Conservation (phyloP, 257 asterid species). For the Forsythia viridissima region DNA sequence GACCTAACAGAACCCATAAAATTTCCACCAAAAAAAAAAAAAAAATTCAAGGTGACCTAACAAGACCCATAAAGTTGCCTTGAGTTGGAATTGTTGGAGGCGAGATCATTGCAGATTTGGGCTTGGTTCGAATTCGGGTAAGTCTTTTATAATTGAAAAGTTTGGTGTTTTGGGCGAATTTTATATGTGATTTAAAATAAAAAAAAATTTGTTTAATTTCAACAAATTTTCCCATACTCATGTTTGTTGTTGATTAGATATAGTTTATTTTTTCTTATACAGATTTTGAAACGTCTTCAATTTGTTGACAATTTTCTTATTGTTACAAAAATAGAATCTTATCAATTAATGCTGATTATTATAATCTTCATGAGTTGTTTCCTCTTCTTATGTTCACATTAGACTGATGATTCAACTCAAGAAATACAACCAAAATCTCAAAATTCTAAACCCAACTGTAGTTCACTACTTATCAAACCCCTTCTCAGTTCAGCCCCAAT, state of each 20-base stretch:
- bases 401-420: background rate
- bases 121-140: conserved; percentile 22
- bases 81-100: conserved; percentile 22
- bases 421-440: background rate
- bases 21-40: too few species aligned
- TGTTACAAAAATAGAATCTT: too few species aligned
- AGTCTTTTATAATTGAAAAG: background rate
- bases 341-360: too few species aligned
- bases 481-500: conserved; percentile 13
- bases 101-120: conserved; percentile 40
- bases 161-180: background rate
- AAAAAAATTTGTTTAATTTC: too few species aligned
- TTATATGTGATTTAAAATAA: background rate
- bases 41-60: too few species aligned
- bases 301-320: too few species aligned
- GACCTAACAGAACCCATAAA: background rate
- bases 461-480: conserved; percentile 7
- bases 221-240: too few species aligned
- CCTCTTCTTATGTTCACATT: background rate
- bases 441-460: background rate
- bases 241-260: too few species aligned
- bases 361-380: too few species aligned
- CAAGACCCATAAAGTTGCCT: background rate
- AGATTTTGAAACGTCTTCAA: too few species aligned
- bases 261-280: too few species aligned